Percentiles rank a stretch among this genome's conserved stretches.
Evolutionary conservation across 2,329 filamentous ascomycete genomes (phyloP).

Genomic region (Microdochium nivale): DNA sequence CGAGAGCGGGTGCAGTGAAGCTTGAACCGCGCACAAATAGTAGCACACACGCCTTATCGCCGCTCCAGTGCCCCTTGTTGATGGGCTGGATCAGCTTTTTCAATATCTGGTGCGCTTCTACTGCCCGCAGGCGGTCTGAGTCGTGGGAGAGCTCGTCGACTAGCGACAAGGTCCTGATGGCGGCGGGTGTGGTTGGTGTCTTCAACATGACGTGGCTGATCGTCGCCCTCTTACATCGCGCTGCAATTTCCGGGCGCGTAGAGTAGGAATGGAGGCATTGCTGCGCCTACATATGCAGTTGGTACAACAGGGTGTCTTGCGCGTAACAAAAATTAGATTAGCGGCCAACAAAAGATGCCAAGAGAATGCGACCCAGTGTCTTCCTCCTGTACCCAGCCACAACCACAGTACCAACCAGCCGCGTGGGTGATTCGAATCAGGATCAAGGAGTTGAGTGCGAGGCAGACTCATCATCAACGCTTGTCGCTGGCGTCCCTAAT

Average conservation of each 20-base stretch:
- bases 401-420: background rate
- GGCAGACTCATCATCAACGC: background rate
- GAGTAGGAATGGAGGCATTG: background rate
- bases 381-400: background rate
- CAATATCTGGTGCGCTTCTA: background rate
- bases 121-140: background rate
- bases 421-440: background rate
- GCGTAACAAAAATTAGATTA: background rate
- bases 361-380: background rate
- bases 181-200: background rate
- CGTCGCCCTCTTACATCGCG: background rate
- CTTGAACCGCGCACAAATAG: background rate
- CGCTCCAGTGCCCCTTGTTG: background rate
- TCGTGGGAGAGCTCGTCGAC: background rate
- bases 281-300: background rate
- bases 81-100: background rate
- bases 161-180: background rate
- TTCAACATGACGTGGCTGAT: background rate
- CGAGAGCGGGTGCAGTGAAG: background rate
- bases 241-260: background rate
- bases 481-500: background rate
- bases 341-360: background rate
- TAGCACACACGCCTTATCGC: background rate
- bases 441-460: background rate
- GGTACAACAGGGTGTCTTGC: background rate